phyloP scores from a whole-genome alignment of 148 eudicot genomes.

The Polygonum aviculare region DNA sequence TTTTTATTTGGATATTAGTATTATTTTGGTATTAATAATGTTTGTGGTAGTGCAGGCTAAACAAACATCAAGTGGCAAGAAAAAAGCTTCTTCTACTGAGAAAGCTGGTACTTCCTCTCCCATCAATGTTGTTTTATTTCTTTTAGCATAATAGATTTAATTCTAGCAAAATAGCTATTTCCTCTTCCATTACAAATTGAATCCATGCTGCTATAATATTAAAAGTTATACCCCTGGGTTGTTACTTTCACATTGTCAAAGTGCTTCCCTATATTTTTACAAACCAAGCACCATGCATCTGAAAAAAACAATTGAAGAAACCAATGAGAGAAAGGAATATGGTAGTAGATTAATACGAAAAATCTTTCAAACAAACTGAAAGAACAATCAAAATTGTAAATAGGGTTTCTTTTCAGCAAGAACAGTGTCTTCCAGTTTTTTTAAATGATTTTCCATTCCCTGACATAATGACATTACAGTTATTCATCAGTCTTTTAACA shows the following conservation, averaged over 20 bases:
- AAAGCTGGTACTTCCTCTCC: slow-evolving; percentile 8
- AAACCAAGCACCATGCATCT: neutral
- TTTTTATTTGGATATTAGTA: neutral
- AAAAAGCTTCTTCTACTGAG: neutral
- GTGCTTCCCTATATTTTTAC: neutral
- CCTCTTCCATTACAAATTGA: neutral
- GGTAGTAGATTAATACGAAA: too few species aligned
- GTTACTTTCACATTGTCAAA: neutral
- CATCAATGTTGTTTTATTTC: neutral
- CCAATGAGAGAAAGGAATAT: neutral
- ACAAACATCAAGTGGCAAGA: neutral
- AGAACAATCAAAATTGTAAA: neutral
- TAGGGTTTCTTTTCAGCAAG: neutral
- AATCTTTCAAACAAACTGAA: too few species aligned
- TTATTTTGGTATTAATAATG: neutral
- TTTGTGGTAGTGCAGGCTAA: slow-evolving; percentile 2
- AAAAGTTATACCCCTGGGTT: neutral
- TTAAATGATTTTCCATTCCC: neutral
- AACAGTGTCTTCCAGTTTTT: neutral
- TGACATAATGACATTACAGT: neutral
- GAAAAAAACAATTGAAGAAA: neutral
- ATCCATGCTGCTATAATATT: neutral
- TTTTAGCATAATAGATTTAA: neutral
- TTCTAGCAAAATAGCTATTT: neutral
- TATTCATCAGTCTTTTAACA: neutral